A percentile compares a stretch with the other conserved stretches of the same genome.
Conservation (phyloP, 75 land plant species). For the Pinus albicaulis region DNA sequence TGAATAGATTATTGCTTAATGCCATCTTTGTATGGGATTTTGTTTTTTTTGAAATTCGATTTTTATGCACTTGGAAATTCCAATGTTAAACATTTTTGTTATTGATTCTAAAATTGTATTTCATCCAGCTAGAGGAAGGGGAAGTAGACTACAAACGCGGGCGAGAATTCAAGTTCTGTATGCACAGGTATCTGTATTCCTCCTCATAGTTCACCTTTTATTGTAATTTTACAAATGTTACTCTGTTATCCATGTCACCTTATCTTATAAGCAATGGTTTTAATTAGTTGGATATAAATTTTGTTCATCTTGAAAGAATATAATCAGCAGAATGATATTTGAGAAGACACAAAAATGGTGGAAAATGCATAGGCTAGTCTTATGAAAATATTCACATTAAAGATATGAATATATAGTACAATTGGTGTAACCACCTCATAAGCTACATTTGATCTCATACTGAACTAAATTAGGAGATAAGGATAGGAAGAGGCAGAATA, state of each 20-base stretch:
- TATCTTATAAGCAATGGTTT: background rate
- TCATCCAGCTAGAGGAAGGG: slow-evolving; percentile 80
- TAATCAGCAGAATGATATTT: too few relatives aligned
- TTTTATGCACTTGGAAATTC: background rate
- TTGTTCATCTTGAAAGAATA: too few relatives aligned
- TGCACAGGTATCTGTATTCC: slow-evolving; percentile 49
- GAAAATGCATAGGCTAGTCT: too few relatives aligned
- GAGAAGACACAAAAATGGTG: too few relatives aligned
- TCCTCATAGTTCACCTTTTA: background rate
- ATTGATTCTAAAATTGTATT: background rate
- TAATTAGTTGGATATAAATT: too few relatives aligned
- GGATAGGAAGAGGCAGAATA: too few relatives aligned
- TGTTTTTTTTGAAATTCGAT: background rate
- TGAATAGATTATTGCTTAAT: background rate
- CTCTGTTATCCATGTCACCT: background rate
- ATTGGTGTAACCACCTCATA: too few relatives aligned
- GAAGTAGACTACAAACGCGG: slow-evolving; percentile 70
- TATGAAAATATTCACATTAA: too few relatives aligned
- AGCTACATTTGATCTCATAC: too few relatives aligned
- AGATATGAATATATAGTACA: too few relatives aligned
- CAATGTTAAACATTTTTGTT: background rate
- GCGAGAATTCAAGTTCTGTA: slow-evolving; percentile 72
- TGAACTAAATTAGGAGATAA: too few relatives aligned
- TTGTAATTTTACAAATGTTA: background rate
- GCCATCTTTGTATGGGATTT: background rate